These are phyloP conservation scores for Simmondsia chinensis DNA, from an alignment of 148 eudicot species.

Conservation along the genomic window DNA sequence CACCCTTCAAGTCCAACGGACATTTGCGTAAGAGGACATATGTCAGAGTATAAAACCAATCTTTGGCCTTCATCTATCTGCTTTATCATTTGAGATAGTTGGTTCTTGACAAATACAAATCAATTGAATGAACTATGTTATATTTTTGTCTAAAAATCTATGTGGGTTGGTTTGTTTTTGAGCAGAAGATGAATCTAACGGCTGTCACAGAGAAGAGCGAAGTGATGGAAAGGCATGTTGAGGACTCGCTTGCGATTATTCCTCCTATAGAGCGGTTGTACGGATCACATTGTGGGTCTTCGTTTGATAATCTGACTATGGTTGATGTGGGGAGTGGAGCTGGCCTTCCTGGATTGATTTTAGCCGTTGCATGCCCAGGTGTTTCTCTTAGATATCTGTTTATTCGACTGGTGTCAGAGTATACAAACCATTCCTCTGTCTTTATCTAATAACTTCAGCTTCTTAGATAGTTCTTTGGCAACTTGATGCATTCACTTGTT, in stretches of 20 bases:
- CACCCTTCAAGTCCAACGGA: too few relatives aligned
- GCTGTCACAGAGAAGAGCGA: constrained; percentile 61
- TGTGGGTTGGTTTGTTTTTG: constrained; percentile 5
- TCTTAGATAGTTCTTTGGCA: too few relatives aligned
- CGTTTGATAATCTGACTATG: constrained; percentile 35
- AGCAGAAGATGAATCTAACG: constrained; percentile 85
- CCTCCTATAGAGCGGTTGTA: constrained; percentile 48
- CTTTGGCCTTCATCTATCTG: too few relatives aligned
- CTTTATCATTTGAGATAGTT: too few relatives aligned
- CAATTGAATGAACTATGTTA: too few relatives aligned
- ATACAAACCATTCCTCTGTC: background rate
- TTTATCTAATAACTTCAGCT: background rate
- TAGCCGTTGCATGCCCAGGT: constrained; percentile 95
- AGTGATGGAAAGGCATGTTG: constrained; percentile 84
- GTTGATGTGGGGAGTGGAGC: constrained; percentile 92
- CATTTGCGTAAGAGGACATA: too few relatives aligned
- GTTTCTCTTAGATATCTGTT: background rate
- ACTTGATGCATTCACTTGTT: too few relatives aligned
- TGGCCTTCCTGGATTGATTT: constrained; percentile 80
- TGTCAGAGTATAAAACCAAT: too few relatives aligned
- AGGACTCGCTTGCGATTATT: constrained; percentile 73
- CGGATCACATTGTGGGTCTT: constrained; percentile 36
- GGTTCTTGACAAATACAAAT: too few relatives aligned
- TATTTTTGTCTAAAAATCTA: background rate
- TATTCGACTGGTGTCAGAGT: background rate